These are phyloP conservation scores for Anisogramma anomala DNA, from an alignment of 2,329 filamentous ascomycete species.

Conservation along the genomic window DNA sequence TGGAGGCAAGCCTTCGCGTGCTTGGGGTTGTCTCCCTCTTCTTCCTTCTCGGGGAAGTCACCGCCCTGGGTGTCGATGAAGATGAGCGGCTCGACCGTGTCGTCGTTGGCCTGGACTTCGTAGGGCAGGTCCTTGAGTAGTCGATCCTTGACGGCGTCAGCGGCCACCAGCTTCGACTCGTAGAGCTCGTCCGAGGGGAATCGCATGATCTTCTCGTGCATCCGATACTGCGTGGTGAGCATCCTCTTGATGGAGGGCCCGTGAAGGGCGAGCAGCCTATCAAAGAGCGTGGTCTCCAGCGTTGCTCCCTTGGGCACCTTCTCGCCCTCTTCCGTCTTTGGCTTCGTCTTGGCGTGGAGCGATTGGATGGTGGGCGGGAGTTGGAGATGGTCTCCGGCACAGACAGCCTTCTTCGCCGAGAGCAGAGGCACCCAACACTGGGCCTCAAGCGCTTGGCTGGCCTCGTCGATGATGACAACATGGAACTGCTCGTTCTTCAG, in stretches of 20 bases:
- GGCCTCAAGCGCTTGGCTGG: constrained; percentile 87
- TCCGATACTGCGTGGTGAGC: constrained; percentile 94
- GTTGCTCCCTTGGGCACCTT: constrained; percentile 40
- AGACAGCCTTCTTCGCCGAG: constrained; percentile 68
- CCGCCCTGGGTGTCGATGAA: constrained; percentile 97
- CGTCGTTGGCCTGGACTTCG: constrained; percentile 65
- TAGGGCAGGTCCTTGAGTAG: constrained; percentile 70
- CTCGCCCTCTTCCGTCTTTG: constrained; percentile 21
- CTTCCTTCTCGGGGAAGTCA: constrained; percentile 72
- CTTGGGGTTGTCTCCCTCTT: constrained; percentile 52
- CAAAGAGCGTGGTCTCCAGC: constrained; percentile 86
- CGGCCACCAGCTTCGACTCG: constrained; percentile 68
- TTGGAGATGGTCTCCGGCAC: constrained; percentile 90
- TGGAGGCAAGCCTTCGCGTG: constrained; percentile 35
- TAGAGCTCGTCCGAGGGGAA: constrained; percentile 89
- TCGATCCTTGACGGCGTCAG: constrained; percentile 62
- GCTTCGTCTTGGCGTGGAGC: constrained; percentile 40
- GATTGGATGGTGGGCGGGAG: constrained; percentile 92
- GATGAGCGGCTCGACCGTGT: constrained; percentile 76
- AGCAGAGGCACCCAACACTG: constrained; percentile 93
- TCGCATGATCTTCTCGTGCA: constrained; percentile 92
- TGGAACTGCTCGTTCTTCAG: constrained; percentile 74
- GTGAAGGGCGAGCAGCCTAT: constrained; percentile 71
- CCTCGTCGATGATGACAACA: constrained; percentile 91
- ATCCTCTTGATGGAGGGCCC: constrained; percentile 79